Conservation (phyloP, 768 basidiomycete genomes). For the Crucibulum laeve region DNA sequence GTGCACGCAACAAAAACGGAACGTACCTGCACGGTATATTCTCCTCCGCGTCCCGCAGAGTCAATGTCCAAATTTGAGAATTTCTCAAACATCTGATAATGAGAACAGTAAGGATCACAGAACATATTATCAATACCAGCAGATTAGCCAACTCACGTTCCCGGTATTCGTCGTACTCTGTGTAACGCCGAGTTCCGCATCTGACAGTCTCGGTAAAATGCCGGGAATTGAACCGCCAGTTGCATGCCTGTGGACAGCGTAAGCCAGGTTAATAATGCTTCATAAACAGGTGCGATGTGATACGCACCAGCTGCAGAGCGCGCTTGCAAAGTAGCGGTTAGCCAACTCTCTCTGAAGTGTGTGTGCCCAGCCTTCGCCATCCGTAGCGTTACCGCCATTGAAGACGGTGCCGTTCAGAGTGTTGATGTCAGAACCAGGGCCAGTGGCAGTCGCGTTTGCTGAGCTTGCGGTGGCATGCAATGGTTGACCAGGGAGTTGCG, state of each 20-base stretch:
- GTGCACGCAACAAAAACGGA: slow-evolving; percentile 1
- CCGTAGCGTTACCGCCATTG: slow-evolving; percentile 61
- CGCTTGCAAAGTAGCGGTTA: slow-evolving; percentile 80
- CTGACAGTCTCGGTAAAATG: slow-evolving; percentile 65
- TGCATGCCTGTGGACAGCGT: slow-evolving; percentile 52
- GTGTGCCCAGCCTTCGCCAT: slow-evolving; percentile 62
- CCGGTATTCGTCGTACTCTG: slow-evolving; percentile 64
- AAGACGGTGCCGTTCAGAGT: slow-evolving; percentile 45
- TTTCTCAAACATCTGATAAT: slow-evolving; percentile 78
- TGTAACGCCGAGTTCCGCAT: slow-evolving; percentile 66
- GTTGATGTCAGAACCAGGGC: slow-evolving; percentile 60
- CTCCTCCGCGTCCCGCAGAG: slow-evolving; percentile 76
- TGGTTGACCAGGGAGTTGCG: slow-evolving; percentile 66
- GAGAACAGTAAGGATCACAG: slow-evolving; percentile 1
- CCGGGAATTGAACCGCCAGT: slow-evolving; percentile 83
- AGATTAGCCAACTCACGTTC: slow-evolving; percentile 47
- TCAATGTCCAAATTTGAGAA: slow-evolving; percentile 78
- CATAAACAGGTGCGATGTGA: background rate
- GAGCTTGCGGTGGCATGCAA: slow-evolving; percentile 21
- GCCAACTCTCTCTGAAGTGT: slow-evolving; percentile 68
- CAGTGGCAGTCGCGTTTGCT: slow-evolving; percentile 46
- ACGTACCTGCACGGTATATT: slow-evolving; percentile 79
- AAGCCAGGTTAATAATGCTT: slow-evolving; percentile 1
- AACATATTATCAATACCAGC: background rate
- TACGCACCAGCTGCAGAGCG: slow-evolving; percentile 81